phyloP scores from a whole-genome alignment of 768 basidiomycete genomes.

The Auriscalpium microsporum region DNA sequence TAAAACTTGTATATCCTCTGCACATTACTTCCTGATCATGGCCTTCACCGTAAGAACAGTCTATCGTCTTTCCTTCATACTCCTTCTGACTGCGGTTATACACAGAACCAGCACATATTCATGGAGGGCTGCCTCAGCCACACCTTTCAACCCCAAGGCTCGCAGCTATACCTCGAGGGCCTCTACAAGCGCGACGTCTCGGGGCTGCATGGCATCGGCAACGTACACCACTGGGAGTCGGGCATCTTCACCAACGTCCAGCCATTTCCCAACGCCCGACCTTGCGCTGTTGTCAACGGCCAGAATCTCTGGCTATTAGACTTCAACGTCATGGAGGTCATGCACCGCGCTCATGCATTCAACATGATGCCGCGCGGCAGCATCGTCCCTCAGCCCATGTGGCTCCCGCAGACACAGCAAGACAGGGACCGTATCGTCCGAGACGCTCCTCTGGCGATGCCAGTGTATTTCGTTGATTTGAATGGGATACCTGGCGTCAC shows the following conservation, averaged over 20 bases:
- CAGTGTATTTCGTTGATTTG: slow-evolving; percentile 4
- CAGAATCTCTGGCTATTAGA: slow-evolving; percentile 5
- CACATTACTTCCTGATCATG: too few species aligned
- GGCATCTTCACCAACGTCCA: not conserved
- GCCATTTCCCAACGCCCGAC: not conserved
- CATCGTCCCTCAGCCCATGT: slow-evolving; percentile 9
- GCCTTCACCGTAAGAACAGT: too few species aligned
- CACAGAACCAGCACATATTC: not conserved
- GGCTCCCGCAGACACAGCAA: slow-evolving; percentile 5
- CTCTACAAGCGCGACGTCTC: slow-evolving; percentile 1
- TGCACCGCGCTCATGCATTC: too few species aligned
- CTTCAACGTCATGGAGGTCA: not conserved
- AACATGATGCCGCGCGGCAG: not conserved
- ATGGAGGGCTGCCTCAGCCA: slow-evolving; percentile 5
- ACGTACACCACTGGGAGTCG: not conserved
- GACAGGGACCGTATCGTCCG: slow-evolving; percentile 10
- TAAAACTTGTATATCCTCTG: too few species aligned
- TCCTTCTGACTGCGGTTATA: too few species aligned
- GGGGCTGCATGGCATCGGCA: not conserved
- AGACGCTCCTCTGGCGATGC: slow-evolving; percentile 2
- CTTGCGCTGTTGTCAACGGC: not conserved
- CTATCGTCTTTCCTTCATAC: too few species aligned
- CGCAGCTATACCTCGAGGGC: not conserved
- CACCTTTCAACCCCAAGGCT: slow-evolving; percentile 1
- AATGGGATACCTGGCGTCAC: slow-evolving; percentile 5